Conservation (phyloP, 148 eudicot genomes). For the Linanthus parryae region DNA sequence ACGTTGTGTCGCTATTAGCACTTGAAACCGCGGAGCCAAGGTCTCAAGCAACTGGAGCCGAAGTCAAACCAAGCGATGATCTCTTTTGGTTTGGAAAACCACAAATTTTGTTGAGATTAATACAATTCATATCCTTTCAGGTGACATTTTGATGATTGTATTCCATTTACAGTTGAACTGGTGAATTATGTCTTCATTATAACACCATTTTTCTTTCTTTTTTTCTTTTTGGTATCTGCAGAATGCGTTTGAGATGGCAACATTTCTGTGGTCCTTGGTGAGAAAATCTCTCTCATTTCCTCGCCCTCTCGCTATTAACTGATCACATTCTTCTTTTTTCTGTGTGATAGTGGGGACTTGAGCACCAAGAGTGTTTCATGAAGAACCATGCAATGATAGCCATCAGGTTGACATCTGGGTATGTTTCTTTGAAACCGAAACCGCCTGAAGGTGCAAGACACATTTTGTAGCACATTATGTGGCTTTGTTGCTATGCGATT, state of each 20-base stretch:
- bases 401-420: constrained; percentile 77
- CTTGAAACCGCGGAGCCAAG: constrained; percentile 66
- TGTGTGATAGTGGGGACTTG: constrained; percentile 75
- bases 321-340: constrained; percentile 3
- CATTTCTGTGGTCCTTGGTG: constrained; percentile 94
- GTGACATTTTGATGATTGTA: constrained; percentile 19
- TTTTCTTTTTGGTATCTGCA: constrained; percentile 31
- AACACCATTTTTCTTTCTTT: too few species aligned
- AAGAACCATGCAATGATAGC: constrained; percentile 80
- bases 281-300: constrained; percentile 11
- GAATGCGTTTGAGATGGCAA: constrained; percentile 99
- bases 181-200: too few species aligned
- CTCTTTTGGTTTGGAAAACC: constrained; percentile 99
- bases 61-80: constrained; percentile 93
- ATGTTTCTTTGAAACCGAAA: constrained; percentile 21
- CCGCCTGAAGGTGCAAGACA: too few species aligned
- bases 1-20: constrained; percentile 91
- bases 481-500: too few species aligned
- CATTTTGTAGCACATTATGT: too few species aligned
- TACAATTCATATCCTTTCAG: constrained; percentile 97
- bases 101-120: constrained; percentile 56
- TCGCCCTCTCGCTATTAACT: background rate
- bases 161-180: background rate
- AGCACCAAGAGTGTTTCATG: constrained; percentile 83
- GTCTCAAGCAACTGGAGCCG: constrained; percentile 50